phyloP scores from a whole-genome alignment of 2,329 filamentous ascomycete genomes.

The Penicillium sp. region DNA sequence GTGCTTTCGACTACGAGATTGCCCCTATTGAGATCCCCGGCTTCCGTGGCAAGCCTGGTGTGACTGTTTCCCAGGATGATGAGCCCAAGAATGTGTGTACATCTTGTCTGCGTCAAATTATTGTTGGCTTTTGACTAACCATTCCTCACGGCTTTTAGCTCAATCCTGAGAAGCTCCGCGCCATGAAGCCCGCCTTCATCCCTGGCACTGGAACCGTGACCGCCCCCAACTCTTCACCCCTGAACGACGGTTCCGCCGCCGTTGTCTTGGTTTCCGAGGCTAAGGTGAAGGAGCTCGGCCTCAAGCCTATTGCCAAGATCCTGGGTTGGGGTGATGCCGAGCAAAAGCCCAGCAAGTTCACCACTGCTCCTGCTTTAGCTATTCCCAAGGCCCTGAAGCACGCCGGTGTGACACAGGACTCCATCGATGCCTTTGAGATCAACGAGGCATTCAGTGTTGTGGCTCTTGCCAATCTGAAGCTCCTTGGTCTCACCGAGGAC shows the following conservation, averaged over 20 bases:
- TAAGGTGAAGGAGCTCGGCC: conserved; percentile 84
- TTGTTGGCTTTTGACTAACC: neutral
- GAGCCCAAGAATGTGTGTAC: conserved; percentile 80
- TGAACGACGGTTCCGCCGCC: conserved; percentile 92
- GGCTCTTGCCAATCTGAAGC: conserved; percentile 91
- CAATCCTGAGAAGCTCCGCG: conserved; percentile 76
- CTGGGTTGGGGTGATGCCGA: conserved; percentile 96
- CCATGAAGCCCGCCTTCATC: conserved; percentile 80
- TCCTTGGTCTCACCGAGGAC: conserved; percentile 72
- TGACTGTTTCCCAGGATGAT: conserved; percentile 80
- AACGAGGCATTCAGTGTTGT: conserved; percentile 99
- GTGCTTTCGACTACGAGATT: conserved; percentile 82
- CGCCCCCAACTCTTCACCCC: conserved; percentile 90
- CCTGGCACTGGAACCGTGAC: conserved; percentile 80
- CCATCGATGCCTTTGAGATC: conserved; percentile 94
- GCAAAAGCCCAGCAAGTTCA: conserved; percentile 90
- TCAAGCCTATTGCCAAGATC: conserved; percentile 94
- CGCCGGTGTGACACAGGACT: conserved; percentile 72
- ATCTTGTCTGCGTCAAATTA: neutral
- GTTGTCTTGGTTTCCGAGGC: conserved; percentile 91
- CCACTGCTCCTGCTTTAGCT: conserved; percentile 84
- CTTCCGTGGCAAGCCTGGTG: conserved; percentile 82
- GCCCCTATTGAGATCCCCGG: conserved; percentile 83
- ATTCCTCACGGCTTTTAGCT: conserved; percentile 43
- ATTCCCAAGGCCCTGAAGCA: conserved; percentile 98